These are phyloP conservation scores for Cynanchum wilfordii DNA, from an alignment of 257 asterid species.

Conservation along the genomic window DNA sequence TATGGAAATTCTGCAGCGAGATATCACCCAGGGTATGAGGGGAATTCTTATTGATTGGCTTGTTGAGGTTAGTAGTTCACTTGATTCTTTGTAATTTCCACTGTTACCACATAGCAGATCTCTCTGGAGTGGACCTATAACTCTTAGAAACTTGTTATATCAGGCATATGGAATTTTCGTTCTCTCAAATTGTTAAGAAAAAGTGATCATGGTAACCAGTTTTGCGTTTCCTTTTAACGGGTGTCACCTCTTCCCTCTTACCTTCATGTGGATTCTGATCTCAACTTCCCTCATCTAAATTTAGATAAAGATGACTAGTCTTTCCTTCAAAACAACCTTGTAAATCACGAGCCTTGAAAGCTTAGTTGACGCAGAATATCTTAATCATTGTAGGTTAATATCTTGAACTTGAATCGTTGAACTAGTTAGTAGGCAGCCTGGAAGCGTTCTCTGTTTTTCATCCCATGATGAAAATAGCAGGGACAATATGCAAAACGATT, in stretches of 20 bases:
- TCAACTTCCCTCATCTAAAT: not conserved
- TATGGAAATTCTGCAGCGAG: constrained; percentile 81
- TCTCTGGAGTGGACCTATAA: not conserved
- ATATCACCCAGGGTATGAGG: constrained; percentile 74
- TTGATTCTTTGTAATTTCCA: not conserved
- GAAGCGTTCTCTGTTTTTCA: not conserved
- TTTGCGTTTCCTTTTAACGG: not conserved
- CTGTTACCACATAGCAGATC: not conserved
- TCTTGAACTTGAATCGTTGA: not conserved
- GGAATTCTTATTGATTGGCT: constrained; percentile 94
- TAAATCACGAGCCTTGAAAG: not conserved
- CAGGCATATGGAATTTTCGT: not conserved
- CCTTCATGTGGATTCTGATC: not conserved
- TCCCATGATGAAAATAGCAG: not conserved
- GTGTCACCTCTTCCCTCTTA: not conserved
- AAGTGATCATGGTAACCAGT: not conserved
- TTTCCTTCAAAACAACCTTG: not conserved
- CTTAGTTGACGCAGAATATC: not conserved
- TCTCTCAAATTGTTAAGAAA: not conserved
- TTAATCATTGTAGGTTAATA: not conserved
- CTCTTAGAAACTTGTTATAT: not conserved
- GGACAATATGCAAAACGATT: not conserved
- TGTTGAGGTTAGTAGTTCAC: constrained; percentile 71
- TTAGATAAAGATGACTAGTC: not conserved
- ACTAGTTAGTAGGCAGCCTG: not conserved